A percentile compares a stretch with the other conserved stretches of the same genome.
These are phyloP conservation scores for Penium margaritaceum DNA, from an alignment of 139 green algal species.

Conservation along the genomic window DNA sequence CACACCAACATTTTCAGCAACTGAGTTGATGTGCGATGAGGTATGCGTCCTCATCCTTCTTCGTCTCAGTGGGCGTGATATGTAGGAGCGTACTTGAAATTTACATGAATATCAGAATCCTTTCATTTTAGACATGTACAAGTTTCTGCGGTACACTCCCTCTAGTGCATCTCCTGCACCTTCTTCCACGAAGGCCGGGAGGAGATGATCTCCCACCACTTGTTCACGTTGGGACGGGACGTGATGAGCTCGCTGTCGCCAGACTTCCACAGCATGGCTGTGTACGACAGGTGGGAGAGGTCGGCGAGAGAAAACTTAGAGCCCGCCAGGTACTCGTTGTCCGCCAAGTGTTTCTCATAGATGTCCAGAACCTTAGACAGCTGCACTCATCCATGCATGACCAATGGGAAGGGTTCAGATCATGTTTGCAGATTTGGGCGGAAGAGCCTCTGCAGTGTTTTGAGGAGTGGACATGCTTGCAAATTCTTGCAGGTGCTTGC, in stretches of 20 bases:
- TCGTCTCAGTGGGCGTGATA: too few species aligned
- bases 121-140: too few species aligned
- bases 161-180: slow-evolving; percentile 9
- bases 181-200: slow-evolving; percentile 17
- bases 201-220: slow-evolving; percentile 11
- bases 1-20: too few species aligned
- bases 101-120: too few species aligned
- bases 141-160: too few species aligned
- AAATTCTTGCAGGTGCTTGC: background rate
- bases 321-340: slow-evolving; percentile 40
- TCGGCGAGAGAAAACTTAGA: slow-evolving; percentile 35
- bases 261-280: background rate
- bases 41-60: too few species aligned
- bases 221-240: slow-evolving; percentile 15
- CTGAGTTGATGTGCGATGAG: too few species aligned
- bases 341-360: slow-evolving; percentile 20
- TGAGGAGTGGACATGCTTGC: background rate
- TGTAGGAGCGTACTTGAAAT: too few species aligned
- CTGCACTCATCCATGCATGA: too few species aligned
- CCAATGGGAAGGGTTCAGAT: background rate
- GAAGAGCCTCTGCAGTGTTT: background rate
- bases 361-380: slow-evolving; percentile 4
- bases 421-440: background rate
- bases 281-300: slow-evolving; percentile 30
- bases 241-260: slow-evolving; percentile 7